Evolutionary conservation across 495 filamentous ascomycete genomes (phyloP).

Genomic region (Aspergillus ostianus): DNA sequence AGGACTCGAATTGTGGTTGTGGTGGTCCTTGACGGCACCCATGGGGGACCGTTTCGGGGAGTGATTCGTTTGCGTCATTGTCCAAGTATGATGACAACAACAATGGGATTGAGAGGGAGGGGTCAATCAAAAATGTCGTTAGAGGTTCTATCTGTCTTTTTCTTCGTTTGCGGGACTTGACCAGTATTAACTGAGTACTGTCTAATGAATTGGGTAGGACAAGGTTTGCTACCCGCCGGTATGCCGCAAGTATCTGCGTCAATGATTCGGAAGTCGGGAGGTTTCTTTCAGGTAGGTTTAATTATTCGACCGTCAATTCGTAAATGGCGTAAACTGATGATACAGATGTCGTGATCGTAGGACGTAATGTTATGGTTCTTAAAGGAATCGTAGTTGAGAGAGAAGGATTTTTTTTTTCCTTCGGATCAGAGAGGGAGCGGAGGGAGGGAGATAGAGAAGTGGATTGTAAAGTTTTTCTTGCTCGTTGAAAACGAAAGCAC

Average conservation of each 20-base stretch:
- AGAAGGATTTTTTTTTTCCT: neutral
- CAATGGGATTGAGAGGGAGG: conserved; percentile 8
- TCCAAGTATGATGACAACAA: conserved; percentile 2
- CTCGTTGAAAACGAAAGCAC: conserved; percentile 32
- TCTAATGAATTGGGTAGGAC: conserved; percentile 8
- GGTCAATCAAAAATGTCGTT: neutral
- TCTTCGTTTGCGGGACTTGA: conserved; percentile 1
- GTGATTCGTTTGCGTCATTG: conserved; percentile 31
- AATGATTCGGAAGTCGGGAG: conserved; percentile 10
- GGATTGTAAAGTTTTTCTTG: conserved; percentile 16
- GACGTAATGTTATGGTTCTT: conserved; percentile 7
- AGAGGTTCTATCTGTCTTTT: neutral
- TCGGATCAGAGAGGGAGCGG: conserved; percentile 16
- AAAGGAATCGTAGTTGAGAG: conserved; percentile 16
- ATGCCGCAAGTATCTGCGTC: conserved; percentile 23
- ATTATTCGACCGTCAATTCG: conserved; percentile 15
- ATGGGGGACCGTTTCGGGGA: conserved; percentile 36
- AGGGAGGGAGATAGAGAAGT: conserved; percentile 18
- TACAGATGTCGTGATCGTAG: conserved; percentile 7
- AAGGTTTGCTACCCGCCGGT: conserved; percentile 24
- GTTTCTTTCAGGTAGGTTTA: neutral
- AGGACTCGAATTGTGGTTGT: conserved; percentile 26
- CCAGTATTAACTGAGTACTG: conserved; percentile 2
- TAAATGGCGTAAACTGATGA: conserved; percentile 5
- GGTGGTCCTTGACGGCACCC: conserved; percentile 24